Evolutionary conservation across 192 early-diverging fungal species (phyloP).

Genomic region (Coemansia nantahalensis): DNA sequence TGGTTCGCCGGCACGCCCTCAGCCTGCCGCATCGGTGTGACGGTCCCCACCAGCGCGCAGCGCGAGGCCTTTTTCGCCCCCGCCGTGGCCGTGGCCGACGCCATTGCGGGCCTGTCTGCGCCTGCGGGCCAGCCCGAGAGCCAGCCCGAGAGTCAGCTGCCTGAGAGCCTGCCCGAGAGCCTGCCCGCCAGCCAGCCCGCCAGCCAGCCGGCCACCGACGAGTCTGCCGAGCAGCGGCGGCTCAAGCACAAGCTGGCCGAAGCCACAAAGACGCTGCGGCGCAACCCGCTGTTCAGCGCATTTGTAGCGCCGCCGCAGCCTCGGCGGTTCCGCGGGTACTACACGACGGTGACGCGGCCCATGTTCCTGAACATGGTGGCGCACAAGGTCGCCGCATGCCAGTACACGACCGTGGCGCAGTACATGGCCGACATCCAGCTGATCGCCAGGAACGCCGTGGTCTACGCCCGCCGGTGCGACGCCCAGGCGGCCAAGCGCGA

Average conservation of each 20-base stretch:
- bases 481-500: too few species aligned
- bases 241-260: not conserved
- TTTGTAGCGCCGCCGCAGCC: slow-evolving; percentile 49
- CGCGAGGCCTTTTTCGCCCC: slow-evolving; percentile 18
- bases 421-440: slow-evolving; percentile 49
- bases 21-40: slow-evolving; percentile 5
- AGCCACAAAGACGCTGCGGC: slow-evolving; percentile 8
- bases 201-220: too few species aligned
- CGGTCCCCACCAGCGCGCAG: not conserved
- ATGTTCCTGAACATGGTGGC: slow-evolving; percentile 56
- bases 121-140: too few species aligned
- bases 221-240: not conserved
- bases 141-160: too few species aligned
- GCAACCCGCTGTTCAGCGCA: slow-evolving; percentile 14
- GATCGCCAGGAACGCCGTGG: slow-evolving; percentile 29
- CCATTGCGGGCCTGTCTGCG: slow-evolving; percentile 13
- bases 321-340: slow-evolving; percentile 50
- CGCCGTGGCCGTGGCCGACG: slow-evolving; percentile 11
- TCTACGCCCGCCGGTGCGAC: slow-evolving; percentile 1
- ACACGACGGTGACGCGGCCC: slow-evolving; percentile 43
- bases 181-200: too few species aligned
- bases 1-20: slow-evolving; percentile 15
- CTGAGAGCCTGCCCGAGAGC: too few species aligned
- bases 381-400: slow-evolving; percentile 37
- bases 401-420: slow-evolving; percentile 33